Conservation (phyloP, 176 grass and related monocot genomes). For the Thinopyrum elongatum region DNA sequence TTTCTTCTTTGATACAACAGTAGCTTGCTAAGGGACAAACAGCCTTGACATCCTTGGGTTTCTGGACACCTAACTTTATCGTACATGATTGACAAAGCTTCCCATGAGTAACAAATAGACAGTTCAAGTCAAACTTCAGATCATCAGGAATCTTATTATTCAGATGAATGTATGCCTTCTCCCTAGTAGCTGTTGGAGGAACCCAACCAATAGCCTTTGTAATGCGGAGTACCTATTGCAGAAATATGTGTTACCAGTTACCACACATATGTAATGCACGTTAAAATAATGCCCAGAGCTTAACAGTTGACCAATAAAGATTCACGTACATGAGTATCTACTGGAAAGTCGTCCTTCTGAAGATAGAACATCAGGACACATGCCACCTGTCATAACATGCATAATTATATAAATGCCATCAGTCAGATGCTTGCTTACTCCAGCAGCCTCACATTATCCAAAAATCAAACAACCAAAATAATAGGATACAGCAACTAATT, state of each 20-base stretch:
- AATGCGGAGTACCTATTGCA: slow-evolving; percentile 72
- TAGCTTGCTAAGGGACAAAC: slow-evolving; percentile 54
- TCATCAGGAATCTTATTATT: slow-evolving; percentile 73
- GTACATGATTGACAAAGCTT: slow-evolving; percentile 79
- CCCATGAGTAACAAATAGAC: slow-evolving; percentile 86
- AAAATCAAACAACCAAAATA: not conserved
- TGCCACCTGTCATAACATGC: slow-evolving; percentile 52
- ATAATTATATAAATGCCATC: slow-evolving; percentile 2
- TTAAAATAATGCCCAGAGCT: not conserved
- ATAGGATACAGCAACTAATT: not conserved
- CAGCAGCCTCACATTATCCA: not conserved
- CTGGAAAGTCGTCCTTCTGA: slow-evolving; percentile 88
- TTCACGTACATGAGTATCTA: slow-evolving; percentile 77
- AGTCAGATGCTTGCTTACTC: slow-evolving; percentile 7
- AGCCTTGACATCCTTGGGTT: slow-evolving; percentile 23
- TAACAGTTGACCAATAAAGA: slow-evolving; percentile 2
- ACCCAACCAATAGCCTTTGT: slow-evolving; percentile 81
- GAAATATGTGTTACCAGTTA: slow-evolving; percentile 11
- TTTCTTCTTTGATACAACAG: slow-evolving; percentile 31
- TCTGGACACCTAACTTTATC: slow-evolving; percentile 38
- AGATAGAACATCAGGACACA: slow-evolving; percentile 95
- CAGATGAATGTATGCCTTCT: slow-evolving; percentile 83
- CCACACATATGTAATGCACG: slow-evolving; percentile 6
- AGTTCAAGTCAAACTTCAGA: slow-evolving; percentile 96
- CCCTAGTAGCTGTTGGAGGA: slow-evolving; percentile 56